Base-by-base conservation (phyloP, 2,329 filamentous ascomycete species). In the Xylaria sp. region DNA sequence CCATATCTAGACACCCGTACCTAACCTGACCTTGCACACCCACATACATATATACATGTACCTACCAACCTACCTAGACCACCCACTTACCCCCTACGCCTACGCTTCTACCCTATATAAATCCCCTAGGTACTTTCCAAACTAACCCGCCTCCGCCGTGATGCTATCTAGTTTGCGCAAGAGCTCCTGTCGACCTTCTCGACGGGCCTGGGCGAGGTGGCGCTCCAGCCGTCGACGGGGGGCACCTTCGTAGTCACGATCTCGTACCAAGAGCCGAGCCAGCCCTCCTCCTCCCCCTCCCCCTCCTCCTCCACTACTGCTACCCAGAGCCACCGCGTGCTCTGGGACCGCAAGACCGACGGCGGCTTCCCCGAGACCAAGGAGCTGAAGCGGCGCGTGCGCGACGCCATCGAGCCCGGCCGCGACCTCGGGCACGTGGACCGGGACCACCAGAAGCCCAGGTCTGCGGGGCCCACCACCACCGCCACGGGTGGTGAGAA, bases 291-390 rank as follows among this genome's bases (percentile, higher is more conserved):
- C 56, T 18, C 7, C 59, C 47, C 39, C 57, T 13, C 29, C 29
- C 49, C 65, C 6, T 55, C 59, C 16, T 24, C 66, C 11, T 57
- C 62, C 5, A 61, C 70, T 13, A 69, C 74, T 2, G 65, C 76
- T 58, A 76, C 82, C 18, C 65, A 65, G 42, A n/a, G n/a, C n/a
- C 57, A 44, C 7, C 82, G 79, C 24, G 68, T 88, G 2, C 77
- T 97, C 26, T 99, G 94, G 94, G 91, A 97, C 77, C 83, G 94
- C 57, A 95, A 92, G 71, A 69, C 74, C 2, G 88, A 97, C 68
- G 90, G 90, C 24, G 92, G 94, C 0, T 99, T 99, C 73, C 94
- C 93, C 56, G 92, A 97, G 75, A 92, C 90, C 2, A 96, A 97
- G 74, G 87, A 93, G 63, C 80, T 97, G 40, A 97, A 97, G 76